These are phyloP conservation scores for Fomes fomentarius DNA, from an alignment of 1,284 basidiomycete species.

Conservation along the genomic window DNA sequence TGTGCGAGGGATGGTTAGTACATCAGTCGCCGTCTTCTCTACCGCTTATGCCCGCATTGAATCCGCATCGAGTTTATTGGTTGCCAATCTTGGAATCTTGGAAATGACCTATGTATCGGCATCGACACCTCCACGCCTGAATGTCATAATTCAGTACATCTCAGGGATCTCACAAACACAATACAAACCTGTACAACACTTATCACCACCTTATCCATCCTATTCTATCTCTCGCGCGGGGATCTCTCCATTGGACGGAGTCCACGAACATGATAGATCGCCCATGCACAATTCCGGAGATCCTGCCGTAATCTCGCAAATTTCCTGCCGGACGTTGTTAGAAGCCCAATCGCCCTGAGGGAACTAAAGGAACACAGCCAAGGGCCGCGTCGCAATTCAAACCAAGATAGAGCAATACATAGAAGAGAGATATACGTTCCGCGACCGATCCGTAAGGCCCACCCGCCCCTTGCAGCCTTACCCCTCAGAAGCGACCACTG, in stretches of 20 bases:
- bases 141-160: constrained; percentile 13
- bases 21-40: not conserved
- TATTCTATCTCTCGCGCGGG: constrained; percentile 1
- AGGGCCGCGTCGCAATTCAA: not conserved
- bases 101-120: constrained; percentile 2
- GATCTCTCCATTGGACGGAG: not conserved
- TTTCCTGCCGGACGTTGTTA: constrained; percentile 8
- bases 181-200: not conserved
- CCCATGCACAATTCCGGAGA: constrained; percentile 3
- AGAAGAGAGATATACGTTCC: constrained; percentile 2
- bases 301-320: constrained; percentile 3
- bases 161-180: constrained; percentile 3
- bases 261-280: not conserved
- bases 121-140: constrained; percentile 7
- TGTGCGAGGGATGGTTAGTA: not conserved
- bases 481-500: not conserved
- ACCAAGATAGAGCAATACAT: constrained; percentile 19
- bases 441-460: not conserved
- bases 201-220: constrained; percentile 5
- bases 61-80: constrained; percentile 18
- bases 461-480: not conserved
- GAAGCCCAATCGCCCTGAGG: constrained; percentile 1
- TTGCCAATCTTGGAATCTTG: constrained; percentile 17
- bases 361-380: not conserved
- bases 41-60: not conserved